Base-by-base conservation (phyloP, 768 basidiomycete genomes). In the Collybia sp. region DNA sequence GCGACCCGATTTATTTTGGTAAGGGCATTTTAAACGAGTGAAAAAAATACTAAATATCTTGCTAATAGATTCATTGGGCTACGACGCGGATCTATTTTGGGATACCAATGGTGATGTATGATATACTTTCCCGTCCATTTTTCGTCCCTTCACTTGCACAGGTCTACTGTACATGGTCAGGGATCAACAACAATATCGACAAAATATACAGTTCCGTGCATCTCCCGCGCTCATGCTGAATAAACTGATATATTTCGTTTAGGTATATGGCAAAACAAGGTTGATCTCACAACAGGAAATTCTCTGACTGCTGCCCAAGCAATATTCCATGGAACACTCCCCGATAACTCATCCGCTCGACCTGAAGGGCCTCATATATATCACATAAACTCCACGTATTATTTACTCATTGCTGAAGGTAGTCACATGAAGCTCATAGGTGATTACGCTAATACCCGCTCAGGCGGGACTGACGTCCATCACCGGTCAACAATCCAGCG, bases 331-430 rank as follows among this genome's bases (percentile, higher is more conserved):
- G 70, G 70, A 9, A 69, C 65, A 12, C 59, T 71, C 17, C 64
- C 65, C 8, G 54, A 66, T 34, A 63, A 67, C 33, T 58, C 67
- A 1, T 52, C 50, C 34, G 62, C 66, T n/a, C 58, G 69, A 5
- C 70, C 70, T 5, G 70, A 71, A 52, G 70, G 70, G 30, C 70
- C 70, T 33, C 70, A 71, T 50, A 43, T 71, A 12, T 70, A 71
- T 47, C 52, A 51, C 36, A 61, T 69, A 50, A 64, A 71, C 48
- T 54, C 53, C 1, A 69, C 68, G 6, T 71, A 71, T 45, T 70
- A 69, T 35, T 57, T 71, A 30, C 53, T 71, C 41, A 69, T 70
- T 36, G 70, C 70, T 6, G 69, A 71, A 61, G 67, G 65, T 66
- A 17, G 2, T 18, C 6, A 32, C 5, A 13, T 10, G 9, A 30